Percentiles rank a stretch among this genome's conserved stretches.
phyloP scores from a whole-genome alignment of 768 basidiomycete genomes.

The Trametes meyenii region DNA sequence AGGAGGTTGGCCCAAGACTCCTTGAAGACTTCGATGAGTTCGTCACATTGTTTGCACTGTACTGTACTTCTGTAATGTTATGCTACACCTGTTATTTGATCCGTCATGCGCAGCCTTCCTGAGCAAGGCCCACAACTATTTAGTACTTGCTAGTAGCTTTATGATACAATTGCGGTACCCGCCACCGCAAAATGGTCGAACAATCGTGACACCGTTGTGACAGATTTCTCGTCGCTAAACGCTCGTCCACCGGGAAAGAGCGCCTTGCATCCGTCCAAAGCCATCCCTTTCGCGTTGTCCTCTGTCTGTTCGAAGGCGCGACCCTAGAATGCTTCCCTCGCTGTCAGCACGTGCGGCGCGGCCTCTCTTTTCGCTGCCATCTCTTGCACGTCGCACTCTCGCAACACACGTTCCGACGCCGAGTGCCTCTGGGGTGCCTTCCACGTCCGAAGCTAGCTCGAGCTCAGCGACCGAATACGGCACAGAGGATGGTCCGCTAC shows the following conservation, averaged over 20 bases:
- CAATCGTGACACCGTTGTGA: too few species aligned
- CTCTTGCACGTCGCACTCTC: slow-evolving; percentile 8
- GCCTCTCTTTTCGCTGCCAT: background rate
- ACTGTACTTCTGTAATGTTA: slow-evolving; percentile 13
- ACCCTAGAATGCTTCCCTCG: slow-evolving; percentile 6
- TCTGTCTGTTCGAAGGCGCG: background rate
- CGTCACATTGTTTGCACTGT: background rate
- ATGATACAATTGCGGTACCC: too few species aligned
- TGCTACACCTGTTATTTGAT: background rate
- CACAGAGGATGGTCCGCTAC: slow-evolving; percentile 34
- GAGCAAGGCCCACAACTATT: too few species aligned
- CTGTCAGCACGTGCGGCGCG: slow-evolving; percentile 5
- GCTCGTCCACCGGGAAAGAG: too few species aligned
- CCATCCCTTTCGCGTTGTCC: background rate
- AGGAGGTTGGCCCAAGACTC: background rate
- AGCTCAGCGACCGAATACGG: background rate
- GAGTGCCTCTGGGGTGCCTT: slow-evolving; percentile 2
- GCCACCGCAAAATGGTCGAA: too few species aligned
- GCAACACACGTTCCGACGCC: slow-evolving; percentile 16
- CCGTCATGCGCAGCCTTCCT: too few species aligned
- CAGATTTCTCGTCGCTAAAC: too few species aligned
- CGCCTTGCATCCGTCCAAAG: background rate
- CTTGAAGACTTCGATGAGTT: too few species aligned
- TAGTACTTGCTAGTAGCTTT: too few species aligned
- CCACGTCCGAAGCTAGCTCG: background rate